These are phyloP conservation scores for Pleurotus ostreatus DNA, from an alignment of 768 basidiomycete genomes.

Conservation along the genomic window DNA sequence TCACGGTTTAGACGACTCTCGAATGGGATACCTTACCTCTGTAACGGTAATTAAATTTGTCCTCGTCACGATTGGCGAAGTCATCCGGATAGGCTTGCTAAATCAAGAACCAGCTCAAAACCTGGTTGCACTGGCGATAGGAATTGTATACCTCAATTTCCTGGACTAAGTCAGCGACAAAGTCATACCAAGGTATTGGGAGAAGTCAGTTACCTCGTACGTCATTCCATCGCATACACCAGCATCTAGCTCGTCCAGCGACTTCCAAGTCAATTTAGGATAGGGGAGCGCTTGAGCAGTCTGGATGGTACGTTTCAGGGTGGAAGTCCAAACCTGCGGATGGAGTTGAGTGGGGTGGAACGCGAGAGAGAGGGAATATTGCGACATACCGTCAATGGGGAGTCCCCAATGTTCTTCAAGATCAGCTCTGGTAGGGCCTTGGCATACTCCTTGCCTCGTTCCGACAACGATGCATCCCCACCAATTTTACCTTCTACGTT, in stretches of 20 bases:
- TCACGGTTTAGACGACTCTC: no score
- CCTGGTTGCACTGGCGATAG: background rate
- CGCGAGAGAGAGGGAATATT: background rate
- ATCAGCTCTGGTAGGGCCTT: conserved; percentile 82
- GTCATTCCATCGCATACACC: conserved; percentile 99
- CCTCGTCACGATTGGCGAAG: conserved; percentile 95
- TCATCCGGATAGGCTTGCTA: conserved; percentile 96
- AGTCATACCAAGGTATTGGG: background rate
- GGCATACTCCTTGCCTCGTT: conserved; percentile 82
- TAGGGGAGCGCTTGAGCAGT: conserved; percentile 82
- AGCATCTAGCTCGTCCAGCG: conserved; percentile 95
- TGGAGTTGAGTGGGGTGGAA: background rate
- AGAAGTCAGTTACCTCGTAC: conserved; percentile 52
- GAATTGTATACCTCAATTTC: conserved; percentile 79
- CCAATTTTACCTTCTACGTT: conserved; percentile 97
- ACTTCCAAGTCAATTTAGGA: conserved; percentile 96
- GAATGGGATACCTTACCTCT: conserved; percentile 40
- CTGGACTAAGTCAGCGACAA: conserved; percentile 17
- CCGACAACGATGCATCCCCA: conserved; percentile 89
- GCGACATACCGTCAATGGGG: conserved; percentile 68
- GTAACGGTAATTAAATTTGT: conserved; percentile 99
- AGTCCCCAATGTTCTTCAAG: conserved; percentile 86
- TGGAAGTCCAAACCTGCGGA: conserved; percentile 96
- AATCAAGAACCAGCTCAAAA: background rate
- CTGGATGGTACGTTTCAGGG: conserved; percentile 87